Evolutionary conservation across 352 stramenopile genomes (phyloP).

Genomic region (Globisporangium cylindrosporum): DNA sequence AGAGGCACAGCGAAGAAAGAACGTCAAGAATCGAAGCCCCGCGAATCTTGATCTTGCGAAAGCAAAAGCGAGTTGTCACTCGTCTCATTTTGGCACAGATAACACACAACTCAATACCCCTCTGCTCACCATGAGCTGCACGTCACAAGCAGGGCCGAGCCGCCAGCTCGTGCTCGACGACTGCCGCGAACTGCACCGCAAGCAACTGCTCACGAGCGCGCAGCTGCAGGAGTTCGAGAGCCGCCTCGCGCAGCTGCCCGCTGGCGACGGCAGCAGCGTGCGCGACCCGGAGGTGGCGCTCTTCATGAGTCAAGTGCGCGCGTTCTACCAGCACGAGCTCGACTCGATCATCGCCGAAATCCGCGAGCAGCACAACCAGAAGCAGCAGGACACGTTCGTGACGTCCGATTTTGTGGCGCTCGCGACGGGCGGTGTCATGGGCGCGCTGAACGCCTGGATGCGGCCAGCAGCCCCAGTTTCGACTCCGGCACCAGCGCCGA

Average conservation of each 20-base stretch:
- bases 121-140: conserved; percentile 5
- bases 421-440: conserved; percentile 55
- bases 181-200: conserved; percentile 35
- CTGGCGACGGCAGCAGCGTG: not conserved
- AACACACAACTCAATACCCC: too few species aligned
- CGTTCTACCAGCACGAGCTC: conserved; percentile 40
- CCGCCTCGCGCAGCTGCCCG: conserved; percentile 4
- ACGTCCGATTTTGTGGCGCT: conserved; percentile 61
- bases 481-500: not conserved
- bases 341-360: conserved; percentile 43
- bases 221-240: conserved; percentile 33
- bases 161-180: conserved; percentile 28
- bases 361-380: conserved; percentile 48
- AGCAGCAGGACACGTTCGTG: conserved; percentile 42
- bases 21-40: not conserved
- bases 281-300: conserved; percentile 4
- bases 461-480: conserved; percentile 21
- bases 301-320: conserved; percentile 32
- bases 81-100: too few species aligned
- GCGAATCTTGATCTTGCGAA: too few species aligned
- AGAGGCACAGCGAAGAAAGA: not conserved
- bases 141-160: not conserved
- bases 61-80: too few species aligned
- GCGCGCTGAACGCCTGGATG: conserved; percentile 71
- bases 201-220: conserved; percentile 25